Base-by-base conservation (phyloP, 495 filamentous ascomycete species). In the Neurospora sp. region DNA sequence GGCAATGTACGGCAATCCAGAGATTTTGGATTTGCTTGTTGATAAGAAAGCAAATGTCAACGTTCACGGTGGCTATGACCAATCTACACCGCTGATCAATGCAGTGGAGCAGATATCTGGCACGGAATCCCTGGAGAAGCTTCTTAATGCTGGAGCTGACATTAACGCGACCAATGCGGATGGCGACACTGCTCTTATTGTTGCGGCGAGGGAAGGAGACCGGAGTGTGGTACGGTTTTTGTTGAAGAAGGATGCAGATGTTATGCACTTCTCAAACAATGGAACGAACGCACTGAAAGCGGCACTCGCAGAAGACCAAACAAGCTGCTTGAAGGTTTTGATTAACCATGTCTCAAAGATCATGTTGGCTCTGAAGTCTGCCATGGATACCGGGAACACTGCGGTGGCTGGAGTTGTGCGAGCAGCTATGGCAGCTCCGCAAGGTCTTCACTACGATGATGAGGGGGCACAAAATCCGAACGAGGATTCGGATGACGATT, bases 141-240 rank as follows among this genome's bases (percentile, higher is more conserved):
- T 45, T 45, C 18, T 45, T 3, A 45, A 45, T n/a, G 42, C 76
- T 9, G 80, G 80, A 1, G 80, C 80, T 6, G 76, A 80, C 44
- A 78, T 81, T 53, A 79, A 81, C 45, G 77, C 80, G 27, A 69
- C 77, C 10, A 79, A 78, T 18, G 42, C 65, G 4, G 77, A 80
- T n/a, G 80, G 80, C 38, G 76, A 80, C 31, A 81, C 80, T 1
- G 73, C 80, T 47, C 76, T 81, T 20, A 79, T 81, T 27, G 37
- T 53, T 39, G 70, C 70, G 22, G 61, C 61, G 22, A 37, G 12
- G 61, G 22, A 27, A 27, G 61, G 61, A 14, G 61, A 68, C 20
- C 22, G 35, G 22, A 37, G 35, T 27, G 22, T 27, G 22, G 61
- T 68, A 12, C 61, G 61, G 22, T 27, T 68, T 14, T n/a, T 68